Percentiles rank a stretch among this genome's conserved stretches.
These are phyloP conservation scores for Hamigera avellanea DNA, from an alignment of 495 filamentous ascomycete species.

Conservation along the genomic window DNA sequence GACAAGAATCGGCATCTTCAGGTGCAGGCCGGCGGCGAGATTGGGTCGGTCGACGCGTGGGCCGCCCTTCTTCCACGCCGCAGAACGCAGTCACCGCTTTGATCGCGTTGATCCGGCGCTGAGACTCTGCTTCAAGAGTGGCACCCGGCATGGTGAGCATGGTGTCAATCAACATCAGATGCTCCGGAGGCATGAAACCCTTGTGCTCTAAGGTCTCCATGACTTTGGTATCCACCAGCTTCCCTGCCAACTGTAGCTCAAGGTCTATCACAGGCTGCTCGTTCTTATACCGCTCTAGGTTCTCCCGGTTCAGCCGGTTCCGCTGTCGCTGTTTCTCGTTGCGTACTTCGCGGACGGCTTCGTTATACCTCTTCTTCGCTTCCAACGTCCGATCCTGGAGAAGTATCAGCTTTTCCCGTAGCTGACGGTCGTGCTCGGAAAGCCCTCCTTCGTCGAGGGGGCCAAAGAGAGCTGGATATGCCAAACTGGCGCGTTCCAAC, in stretches of 20 bases:
- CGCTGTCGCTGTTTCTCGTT: conserved; percentile 13
- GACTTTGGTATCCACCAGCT: conserved; percentile 13
- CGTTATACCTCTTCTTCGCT: conserved; percentile 5
- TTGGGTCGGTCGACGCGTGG: no score
- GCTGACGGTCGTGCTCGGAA: no score
- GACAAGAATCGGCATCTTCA: no score
- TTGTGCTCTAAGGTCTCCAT: conserved; percentile 9
- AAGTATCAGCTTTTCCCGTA: no score
- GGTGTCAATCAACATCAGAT: conserved; percentile 16
- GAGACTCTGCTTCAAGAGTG: conserved; percentile 12
- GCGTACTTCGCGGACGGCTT: conserved; percentile 4
- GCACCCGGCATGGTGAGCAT: conserved; percentile 14
- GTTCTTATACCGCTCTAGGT: conserved; percentile 15
- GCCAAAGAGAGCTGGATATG: no score
- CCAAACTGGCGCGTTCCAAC: background rate
- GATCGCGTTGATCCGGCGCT: conserved; percentile 14
- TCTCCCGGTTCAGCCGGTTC: conserved; percentile 8
- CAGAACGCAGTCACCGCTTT: conserved; percentile 18
- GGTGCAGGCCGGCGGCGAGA: no score
- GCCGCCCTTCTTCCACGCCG: conserved; percentile 22
- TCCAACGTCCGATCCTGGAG: no score
- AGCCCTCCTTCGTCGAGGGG: no score
- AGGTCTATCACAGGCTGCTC: conserved; percentile 16
- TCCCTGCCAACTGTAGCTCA: conserved; percentile 17
- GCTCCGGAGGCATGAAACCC: conserved; percentile 12